Evolutionary conservation across 1,284 basidiomycete genomes (phyloP).

Genomic region (Vanrija sp.): DNA sequence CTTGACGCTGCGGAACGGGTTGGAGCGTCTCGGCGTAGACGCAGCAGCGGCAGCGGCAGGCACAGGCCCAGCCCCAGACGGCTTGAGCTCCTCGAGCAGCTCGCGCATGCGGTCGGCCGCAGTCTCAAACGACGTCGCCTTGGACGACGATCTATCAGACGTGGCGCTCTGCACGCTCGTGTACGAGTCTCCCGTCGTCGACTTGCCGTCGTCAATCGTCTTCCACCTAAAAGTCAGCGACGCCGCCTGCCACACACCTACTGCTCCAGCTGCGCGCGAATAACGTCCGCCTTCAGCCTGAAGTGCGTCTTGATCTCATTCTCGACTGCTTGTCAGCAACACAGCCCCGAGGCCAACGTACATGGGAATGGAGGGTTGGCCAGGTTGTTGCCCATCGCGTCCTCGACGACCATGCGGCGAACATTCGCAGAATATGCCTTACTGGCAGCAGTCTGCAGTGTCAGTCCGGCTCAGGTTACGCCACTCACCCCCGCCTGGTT

Average conservation of each 20-base stretch:
- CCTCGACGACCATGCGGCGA: conserved; percentile 77
- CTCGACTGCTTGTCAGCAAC: conserved; percentile 60
- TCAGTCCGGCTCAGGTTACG: conserved; percentile 1
- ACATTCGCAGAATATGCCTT: conserved; percentile 64
- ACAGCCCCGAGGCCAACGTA: conserved; percentile 13
- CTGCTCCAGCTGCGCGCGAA: conserved; percentile 68
- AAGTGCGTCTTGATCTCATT: conserved; percentile 85
- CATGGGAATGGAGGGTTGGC: conserved; percentile 61
- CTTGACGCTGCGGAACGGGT: too few species aligned
- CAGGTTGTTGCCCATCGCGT: conserved; percentile 69
- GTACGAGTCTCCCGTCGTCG: conserved; percentile 2
- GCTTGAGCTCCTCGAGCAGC: conserved; percentile 25
- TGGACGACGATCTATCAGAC: not conserved
- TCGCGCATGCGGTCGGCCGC: conserved; percentile 17
- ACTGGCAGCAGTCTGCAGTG: conserved; percentile 54
- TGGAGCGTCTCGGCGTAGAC: too few species aligned
- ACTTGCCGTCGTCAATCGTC: conserved; percentile 26
- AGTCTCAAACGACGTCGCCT: conserved; percentile 17
- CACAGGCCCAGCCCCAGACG: not conserved
- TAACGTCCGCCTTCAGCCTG: conserved; percentile 69
- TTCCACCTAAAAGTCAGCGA: conserved; percentile 22
- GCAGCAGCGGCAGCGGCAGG: not conserved
- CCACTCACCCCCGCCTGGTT: conserved; percentile 62
- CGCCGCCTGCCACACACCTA: conserved; percentile 48
- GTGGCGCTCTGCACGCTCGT: not conserved